These are phyloP conservation scores for Gamsiella multidivaricata DNA, from an alignment of 192 early-diverging fungal genomes.

Conservation along the genomic window DNA sequence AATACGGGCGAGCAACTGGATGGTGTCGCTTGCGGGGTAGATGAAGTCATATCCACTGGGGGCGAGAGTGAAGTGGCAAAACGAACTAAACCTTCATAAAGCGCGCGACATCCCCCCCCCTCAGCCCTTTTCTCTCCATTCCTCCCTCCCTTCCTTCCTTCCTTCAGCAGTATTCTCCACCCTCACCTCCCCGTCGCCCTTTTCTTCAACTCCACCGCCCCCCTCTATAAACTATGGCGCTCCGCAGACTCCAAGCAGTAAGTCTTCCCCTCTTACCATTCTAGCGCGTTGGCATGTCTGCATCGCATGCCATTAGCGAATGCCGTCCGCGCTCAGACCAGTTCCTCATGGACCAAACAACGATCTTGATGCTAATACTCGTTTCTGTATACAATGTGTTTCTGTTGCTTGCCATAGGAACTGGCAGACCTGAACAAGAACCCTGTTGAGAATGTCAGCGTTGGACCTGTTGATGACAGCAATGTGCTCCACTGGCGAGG, in stretches of 20 bases:
- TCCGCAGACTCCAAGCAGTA: slow-evolving; percentile 51
- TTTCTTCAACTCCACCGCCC: neutral
- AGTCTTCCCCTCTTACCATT: neutral
- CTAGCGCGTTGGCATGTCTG: too few species aligned
- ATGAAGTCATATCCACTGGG: too few species aligned
- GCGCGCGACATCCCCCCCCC: too few species aligned
- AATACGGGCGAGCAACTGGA: too few species aligned
- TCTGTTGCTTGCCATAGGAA: slow-evolving; percentile 58
- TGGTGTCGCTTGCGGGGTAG: too few species aligned
- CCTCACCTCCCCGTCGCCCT: neutral
- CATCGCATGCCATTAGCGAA: too few species aligned
- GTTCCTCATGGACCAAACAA: neutral
- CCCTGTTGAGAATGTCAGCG: slow-evolving; percentile 66
- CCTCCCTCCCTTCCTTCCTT: neutral
- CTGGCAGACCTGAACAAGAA: slow-evolving; percentile 71
- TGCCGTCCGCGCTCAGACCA: too few species aligned
- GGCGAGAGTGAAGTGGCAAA: too few species aligned
- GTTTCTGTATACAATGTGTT: neutral
- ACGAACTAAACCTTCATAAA: too few species aligned
- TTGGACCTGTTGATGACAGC: slow-evolving; percentile 65
- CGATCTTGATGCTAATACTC: too few species aligned
- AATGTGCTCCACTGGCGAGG: slow-evolving; percentile 78
- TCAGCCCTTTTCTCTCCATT: neutral
- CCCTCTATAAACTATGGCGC: slow-evolving; percentile 34
- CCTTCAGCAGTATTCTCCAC: neutral